Evolutionary conservation across 345 rosid genomes (phyloP).

Genomic region (Syzygium aromaticum): DNA sequence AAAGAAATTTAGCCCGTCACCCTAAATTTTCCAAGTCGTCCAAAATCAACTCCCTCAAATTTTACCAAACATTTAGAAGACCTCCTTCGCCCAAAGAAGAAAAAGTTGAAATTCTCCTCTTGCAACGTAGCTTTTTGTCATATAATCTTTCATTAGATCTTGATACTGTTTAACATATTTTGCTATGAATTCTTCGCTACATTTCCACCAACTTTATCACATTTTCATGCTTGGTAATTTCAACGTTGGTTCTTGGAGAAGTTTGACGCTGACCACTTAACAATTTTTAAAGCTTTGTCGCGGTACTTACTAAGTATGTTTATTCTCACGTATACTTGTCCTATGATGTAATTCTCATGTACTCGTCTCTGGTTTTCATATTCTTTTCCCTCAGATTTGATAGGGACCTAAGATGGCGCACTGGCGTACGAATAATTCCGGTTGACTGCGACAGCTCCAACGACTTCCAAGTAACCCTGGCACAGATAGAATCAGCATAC

Average conservation of each 20-base stretch:
- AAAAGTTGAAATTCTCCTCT: not conserved
- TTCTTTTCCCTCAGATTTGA: slow-evolving; percentile 39
- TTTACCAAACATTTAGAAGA: not conserved
- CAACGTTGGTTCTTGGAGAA: not conserved
- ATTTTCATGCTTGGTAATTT: not conserved
- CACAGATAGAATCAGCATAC: slow-evolving; percentile 53
- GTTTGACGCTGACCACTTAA: not conserved
- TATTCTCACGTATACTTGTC: not conserved
- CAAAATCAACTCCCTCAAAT: not conserved
- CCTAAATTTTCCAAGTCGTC: not conserved
- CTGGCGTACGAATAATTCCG: slow-evolving; percentile 57
- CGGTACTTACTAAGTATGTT: not conserved
- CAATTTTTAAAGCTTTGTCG: not conserved
- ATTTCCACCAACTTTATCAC: not conserved
- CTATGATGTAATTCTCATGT: not conserved
- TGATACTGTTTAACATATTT: not conserved
- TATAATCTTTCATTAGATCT: not conserved
- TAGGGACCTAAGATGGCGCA: slow-evolving; percentile 80
- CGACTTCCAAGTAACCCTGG: slow-evolving; percentile 44
- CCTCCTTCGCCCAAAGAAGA: not conserved
- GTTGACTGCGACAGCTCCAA: slow-evolving; percentile 60
- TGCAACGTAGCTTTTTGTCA: not conserved
- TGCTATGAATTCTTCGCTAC: not conserved
- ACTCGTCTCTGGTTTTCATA: not conserved
- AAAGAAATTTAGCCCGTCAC: not conserved